Conservation (phyloP, 2,329 filamentous ascomycete species). For the Penicillium occitanis region DNA sequence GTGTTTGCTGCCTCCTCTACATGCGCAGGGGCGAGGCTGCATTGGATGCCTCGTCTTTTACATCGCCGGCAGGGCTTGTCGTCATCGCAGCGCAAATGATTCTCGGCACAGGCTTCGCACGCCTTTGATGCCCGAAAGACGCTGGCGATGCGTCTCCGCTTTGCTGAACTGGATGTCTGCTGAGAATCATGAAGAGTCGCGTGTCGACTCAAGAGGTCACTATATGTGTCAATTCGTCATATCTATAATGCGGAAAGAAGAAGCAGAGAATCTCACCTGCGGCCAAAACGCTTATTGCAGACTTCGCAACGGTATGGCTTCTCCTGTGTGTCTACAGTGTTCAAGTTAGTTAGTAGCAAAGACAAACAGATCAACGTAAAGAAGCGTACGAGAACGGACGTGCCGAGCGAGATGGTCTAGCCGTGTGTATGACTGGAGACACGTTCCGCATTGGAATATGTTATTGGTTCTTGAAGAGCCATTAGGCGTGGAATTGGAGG, state of each 20-base stretch:
- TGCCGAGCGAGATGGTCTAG: neutral
- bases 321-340: slow-evolving; percentile 31
- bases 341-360: neutral
- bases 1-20: neutral
- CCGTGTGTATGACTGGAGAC: neutral
- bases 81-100: slow-evolving; percentile 34
- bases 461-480: neutral
- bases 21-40: neutral
- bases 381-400: neutral
- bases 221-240: slow-evolving; percentile 15
- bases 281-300: slow-evolving; percentile 32
- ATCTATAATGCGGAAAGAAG: too few species aligned
- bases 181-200: slow-evolving; percentile 2
- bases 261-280: slow-evolving; percentile 25
- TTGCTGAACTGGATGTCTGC: neutral
- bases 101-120: slow-evolving; percentile 31
- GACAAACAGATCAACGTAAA: neutral
- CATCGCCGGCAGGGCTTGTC: slow-evolving; percentile 34
- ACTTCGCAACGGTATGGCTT: slow-evolving; percentile 33
- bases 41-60: slow-evolving; percentile 26
- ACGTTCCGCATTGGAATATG: neutral
- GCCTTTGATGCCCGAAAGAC: slow-evolving; percentile 27
- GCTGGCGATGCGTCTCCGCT: slow-evolving; percentile 17
- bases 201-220: slow-evolving; percentile 24
- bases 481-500: neutral